Percentiles rank a stretch among this genome's conserved stretches.
Conservation (phyloP, 768 basidiomycete species). For the Leccinum disarticulatum region DNA sequence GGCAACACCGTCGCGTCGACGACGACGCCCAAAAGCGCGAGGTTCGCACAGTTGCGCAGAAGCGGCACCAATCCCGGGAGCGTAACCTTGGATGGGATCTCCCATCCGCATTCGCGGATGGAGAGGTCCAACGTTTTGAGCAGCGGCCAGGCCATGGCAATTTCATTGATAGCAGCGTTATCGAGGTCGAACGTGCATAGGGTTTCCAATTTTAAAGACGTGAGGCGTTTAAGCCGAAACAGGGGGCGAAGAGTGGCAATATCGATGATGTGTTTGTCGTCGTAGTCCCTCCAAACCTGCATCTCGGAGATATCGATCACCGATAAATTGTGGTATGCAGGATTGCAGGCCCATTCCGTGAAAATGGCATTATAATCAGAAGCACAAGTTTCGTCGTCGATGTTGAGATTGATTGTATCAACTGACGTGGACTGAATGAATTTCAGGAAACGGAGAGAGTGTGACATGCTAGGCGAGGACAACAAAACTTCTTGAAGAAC, state of each 20-base stretch:
- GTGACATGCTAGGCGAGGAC: constrained; percentile 25
- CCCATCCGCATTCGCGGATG: constrained; percentile 32
- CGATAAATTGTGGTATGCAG: constrained; percentile 24
- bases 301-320: constrained; percentile 31
- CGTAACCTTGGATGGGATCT: constrained; percentile 29
- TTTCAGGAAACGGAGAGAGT: constrained; percentile 25
- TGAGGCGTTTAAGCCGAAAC: constrained; percentile 23
- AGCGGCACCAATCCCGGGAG: constrained; percentile 25
- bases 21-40: constrained; percentile 28
- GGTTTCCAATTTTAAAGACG: constrained; percentile 27
- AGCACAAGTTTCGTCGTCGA: constrained; percentile 32
- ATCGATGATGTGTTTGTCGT: constrained; percentile 32
- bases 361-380: constrained; percentile 25
- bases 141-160: constrained; percentile 28
- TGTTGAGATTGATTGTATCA: constrained; percentile 34
- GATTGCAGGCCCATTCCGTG: constrained; percentile 23
- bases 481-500: constrained; percentile 24
- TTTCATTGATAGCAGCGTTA: constrained; percentile 23
- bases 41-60: constrained; percentile 23
- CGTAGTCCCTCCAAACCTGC: constrained; percentile 31
- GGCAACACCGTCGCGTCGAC: constrained; percentile 29
- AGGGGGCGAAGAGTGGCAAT: constrained; percentile 25
- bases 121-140: constrained; percentile 30
- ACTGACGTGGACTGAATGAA: constrained; percentile 28
- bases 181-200: constrained; percentile 30